Conservation (phyloP, 139 green algal species). For the Edaphochlamys debaryana region DNA sequence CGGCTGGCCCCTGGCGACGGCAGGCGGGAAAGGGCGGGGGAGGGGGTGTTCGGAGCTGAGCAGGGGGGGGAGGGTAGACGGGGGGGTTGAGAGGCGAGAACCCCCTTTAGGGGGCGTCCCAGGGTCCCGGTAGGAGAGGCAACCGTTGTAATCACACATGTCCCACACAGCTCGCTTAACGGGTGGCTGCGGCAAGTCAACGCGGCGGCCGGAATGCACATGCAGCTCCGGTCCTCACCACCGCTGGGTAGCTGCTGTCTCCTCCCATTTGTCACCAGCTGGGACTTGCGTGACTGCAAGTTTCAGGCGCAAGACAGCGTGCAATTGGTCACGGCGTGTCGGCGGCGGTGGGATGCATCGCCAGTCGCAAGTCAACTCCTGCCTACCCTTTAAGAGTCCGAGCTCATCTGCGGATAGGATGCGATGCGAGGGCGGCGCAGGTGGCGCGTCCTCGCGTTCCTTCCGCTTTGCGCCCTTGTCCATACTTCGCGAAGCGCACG, state of each 20-base stretch:
- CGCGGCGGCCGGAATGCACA: no score
- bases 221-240: not conserved
- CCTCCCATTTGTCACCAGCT: conserved; percentile 25
- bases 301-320: not conserved
- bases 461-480: conserved; percentile 19
- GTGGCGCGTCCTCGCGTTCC: not conserved
- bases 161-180: no score
- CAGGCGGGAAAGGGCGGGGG: not conserved
- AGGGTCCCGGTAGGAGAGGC: no score
- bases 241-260: conserved; percentile 9
- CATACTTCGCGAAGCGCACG: no score
- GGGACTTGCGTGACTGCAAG: conserved; percentile 21
- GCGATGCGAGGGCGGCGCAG: conserved; percentile 14
- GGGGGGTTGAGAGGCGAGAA: no score
- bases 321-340: not conserved
- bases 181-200: no score
- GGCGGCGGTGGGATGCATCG: not conserved
- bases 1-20: not conserved
- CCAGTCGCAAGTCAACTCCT: no score
- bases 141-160: no score
- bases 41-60: no score
- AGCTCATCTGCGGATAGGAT: conserved; percentile 23
- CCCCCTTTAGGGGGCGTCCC: no score
- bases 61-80: no score
- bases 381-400: conserved; percentile 16